Evolutionary conservation across 2,329 filamentous ascomycete species (phyloP).

Genomic region (Colletotrichum tropicicola): DNA sequence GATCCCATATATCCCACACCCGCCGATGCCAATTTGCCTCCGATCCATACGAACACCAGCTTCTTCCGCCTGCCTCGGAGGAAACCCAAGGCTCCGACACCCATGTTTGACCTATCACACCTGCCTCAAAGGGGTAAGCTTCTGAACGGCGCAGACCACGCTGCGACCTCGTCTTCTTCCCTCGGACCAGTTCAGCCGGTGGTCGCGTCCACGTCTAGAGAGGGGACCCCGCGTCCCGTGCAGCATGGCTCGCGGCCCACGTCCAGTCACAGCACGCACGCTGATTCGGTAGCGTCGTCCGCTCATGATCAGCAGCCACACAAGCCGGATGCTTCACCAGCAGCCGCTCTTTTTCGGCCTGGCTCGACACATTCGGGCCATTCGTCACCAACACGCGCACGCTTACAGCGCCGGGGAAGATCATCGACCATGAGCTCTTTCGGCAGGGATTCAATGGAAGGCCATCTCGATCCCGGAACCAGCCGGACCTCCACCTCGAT

Average conservation of each 20-base stretch:
- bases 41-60: slow-evolving; percentile 68
- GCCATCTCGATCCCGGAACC: slow-evolving; percentile 72
- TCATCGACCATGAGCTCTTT: slow-evolving; percentile 92
- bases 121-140: slow-evolving; percentile 77
- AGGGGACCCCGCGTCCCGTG: slow-evolving; percentile 16
- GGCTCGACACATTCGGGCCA: slow-evolving; percentile 64
- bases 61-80: slow-evolving; percentile 86
- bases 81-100: slow-evolving; percentile 76
- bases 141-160: slow-evolving; percentile 38
- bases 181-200: slow-evolving; percentile 39
- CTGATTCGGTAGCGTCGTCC: slow-evolving; percentile 39
- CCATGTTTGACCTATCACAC: slow-evolving; percentile 86
- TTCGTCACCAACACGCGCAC: slow-evolving; percentile 73
- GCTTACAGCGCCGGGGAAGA: slow-evolving; percentile 72
- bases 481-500: slow-evolving; percentile 86
- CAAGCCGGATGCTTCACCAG: slow-evolving; percentile 53
- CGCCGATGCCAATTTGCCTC: slow-evolving; percentile 62
- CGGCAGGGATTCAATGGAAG: slow-evolving; percentile 76
- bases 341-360: slow-evolving; percentile 59
- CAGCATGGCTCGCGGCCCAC: slow-evolving; percentile 26
- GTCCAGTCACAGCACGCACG: slow-evolving; percentile 26
- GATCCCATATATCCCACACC: slow-evolving; percentile 71
- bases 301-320: slow-evolving; percentile 36
- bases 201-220: slow-evolving; percentile 4
- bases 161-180: slow-evolving; percentile 52